Percentiles rank a stretch among this genome's conserved stretches.
phyloP scores from a whole-genome alignment of 1,284 basidiomycete species.

The Ustilago tritici region DNA sequence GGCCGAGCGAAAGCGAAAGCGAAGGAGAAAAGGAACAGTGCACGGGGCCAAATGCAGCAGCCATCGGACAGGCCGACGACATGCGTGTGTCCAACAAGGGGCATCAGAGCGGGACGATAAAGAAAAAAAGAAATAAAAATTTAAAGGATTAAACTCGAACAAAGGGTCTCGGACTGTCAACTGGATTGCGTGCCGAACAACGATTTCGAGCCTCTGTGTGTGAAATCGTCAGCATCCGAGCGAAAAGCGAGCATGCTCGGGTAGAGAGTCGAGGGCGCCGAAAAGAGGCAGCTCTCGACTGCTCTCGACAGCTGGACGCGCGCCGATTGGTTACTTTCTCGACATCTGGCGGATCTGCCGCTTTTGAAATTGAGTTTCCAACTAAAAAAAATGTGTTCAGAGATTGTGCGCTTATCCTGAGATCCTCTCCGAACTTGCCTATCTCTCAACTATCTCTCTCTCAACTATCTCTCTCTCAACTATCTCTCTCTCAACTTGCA shows the following conservation, averaged over 20 bases:
- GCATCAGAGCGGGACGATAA: background rate
- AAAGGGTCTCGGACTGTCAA: background rate
- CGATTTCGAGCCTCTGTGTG: slow-evolving; percentile 3
- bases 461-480: background rate
- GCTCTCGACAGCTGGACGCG: slow-evolving; percentile 8
- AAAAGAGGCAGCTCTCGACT: slow-evolving; percentile 3
- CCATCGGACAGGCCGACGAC: slow-evolving; percentile 9
- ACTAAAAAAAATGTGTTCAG: background rate
- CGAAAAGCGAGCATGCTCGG: background rate
- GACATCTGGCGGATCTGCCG: slow-evolving; percentile 5
- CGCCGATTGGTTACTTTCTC: background rate
- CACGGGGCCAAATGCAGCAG: slow-evolving; percentile 17
- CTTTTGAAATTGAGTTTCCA: background rate
- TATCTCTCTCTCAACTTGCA: background rate
- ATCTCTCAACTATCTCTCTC: background rate
- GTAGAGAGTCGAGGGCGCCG: background rate
- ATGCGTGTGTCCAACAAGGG: slow-evolving; percentile 4
- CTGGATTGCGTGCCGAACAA: slow-evolving; percentile 4
- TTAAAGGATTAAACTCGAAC: background rate
- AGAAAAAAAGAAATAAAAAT: background rate
- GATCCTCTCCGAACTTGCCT: background rate
- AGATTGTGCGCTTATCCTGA: background rate
- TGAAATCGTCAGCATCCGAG: background rate
- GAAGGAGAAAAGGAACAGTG: background rate
- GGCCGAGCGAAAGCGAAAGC: background rate